phyloP scores from a whole-genome alignment of 257 asterid species.

The Nicotiana paniculata region DNA sequence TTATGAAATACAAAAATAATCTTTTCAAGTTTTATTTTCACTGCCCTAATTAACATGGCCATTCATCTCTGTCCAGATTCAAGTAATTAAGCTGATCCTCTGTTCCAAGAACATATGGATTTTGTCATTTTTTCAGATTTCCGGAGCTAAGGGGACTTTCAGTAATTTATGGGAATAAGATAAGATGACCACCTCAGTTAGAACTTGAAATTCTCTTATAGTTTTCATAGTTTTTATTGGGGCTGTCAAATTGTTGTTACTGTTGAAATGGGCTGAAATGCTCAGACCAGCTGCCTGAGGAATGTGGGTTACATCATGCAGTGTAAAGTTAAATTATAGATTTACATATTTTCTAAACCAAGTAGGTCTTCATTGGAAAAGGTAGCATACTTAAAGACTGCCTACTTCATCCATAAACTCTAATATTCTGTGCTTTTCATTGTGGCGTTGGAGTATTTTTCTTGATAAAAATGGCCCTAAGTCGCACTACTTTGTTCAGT shows the following conservation, averaged over 20 bases:
- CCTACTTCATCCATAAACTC: background rate
- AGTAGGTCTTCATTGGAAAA: background rate
- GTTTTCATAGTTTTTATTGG: too few species aligned
- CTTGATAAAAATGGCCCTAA: background rate
- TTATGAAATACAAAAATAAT: background rate
- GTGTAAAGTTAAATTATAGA: background rate
- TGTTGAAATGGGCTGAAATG: background rate
- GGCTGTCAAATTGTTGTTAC: background rate
- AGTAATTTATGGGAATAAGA: background rate
- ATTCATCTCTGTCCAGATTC: background rate
- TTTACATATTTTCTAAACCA: background rate
- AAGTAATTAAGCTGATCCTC: background rate
- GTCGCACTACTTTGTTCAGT: conserved; percentile 31
- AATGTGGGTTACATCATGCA: background rate
- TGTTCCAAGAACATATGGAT: too few species aligned
- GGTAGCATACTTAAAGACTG: background rate
- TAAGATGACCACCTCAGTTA: too few species aligned
- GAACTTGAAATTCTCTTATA: too few species aligned
- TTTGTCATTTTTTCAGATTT: background rate
- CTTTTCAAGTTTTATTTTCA: background rate
- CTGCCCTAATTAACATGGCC: background rate
- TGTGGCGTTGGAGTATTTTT: background rate
- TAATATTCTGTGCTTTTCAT: background rate
- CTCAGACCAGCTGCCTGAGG: background rate
- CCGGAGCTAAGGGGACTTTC: background rate